Evolutionary conservation across 148 eudicot genomes (phyloP), one percentile per base, ranked within the genome.

Genomic region (Heliosperma pusillum): DNA sequence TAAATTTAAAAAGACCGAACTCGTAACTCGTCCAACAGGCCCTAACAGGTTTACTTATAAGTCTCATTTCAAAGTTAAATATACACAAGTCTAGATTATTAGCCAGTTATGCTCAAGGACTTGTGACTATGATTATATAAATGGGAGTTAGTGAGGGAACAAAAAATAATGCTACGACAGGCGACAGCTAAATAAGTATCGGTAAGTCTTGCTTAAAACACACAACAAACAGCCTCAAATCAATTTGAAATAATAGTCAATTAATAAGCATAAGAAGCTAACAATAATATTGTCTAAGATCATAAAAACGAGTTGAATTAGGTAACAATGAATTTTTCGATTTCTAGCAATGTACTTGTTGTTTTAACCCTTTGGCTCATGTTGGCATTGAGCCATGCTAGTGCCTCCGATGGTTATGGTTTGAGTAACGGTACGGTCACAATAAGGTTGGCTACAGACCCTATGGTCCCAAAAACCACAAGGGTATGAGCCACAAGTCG

Each of bases 351-450:
- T 16, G 4, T 61, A 17, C 13, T 73, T 30, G 36, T 42, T 42
- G 57, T 57, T 2, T 20, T 73, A 24, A 33, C 76, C 25, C 56
- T 60, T 22, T 24, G 65, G 75, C 53, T 72, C 21, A 72, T 72
- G 55, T 58, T 72, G 66, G 56, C 33, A 58, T 19, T 72, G n/a
- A 72, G 66, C 55, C 50, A 60, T 20, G 58, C 16, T 15, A 65
- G 40, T 57, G n/a, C 36, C 7, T 61, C 58, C 20, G 56, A 73
- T 61, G 68, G 58, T 40, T 22, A 22, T 4, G 68, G 50, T 44
- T 44, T n/a, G 10, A 60, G 20, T 42, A 29, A n/a, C 19, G n/a
- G n/a, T n/a, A n/a, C n/a, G 58, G 56, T 36, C n/a, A 11, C 11
- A 7, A 26, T 2, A 73, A 22, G 36, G 13, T 45, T 26, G 55